Evolutionary conservation across 768 basidiomycete genomes (phyloP).

Genomic region (Tephrocybe sp.): DNA sequence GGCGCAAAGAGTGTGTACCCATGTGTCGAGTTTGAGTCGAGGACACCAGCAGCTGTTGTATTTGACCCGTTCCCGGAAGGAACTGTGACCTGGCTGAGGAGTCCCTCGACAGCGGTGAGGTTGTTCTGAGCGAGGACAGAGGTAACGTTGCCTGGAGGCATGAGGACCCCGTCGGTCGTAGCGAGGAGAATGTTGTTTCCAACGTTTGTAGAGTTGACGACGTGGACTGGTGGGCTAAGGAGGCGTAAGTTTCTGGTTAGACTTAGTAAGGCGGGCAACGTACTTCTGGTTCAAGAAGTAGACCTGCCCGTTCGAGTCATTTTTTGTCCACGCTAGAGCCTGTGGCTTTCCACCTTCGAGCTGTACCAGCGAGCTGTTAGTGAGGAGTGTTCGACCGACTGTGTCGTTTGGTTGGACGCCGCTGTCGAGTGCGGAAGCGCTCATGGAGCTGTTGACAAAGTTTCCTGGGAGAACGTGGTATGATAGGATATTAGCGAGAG

Average conservation of each 20-base stretch:
- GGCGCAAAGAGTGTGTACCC: slow-evolving; percentile 75
- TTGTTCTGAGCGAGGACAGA: slow-evolving; percentile 40
- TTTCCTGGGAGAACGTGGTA: slow-evolving; percentile 20
- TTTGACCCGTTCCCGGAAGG: slow-evolving; percentile 28
- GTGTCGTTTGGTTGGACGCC: slow-evolving; percentile 53
- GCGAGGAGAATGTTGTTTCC: slow-evolving; percentile 38
- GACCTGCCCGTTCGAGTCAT: slow-evolving; percentile 32
- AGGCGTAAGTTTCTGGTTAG: not conserved
- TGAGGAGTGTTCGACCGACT: slow-evolving; percentile 62
- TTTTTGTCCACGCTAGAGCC: slow-evolving; percentile 47
- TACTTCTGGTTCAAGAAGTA: slow-evolving; percentile 50
- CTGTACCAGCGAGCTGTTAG: slow-evolving; percentile 39
- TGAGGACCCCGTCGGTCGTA: slow-evolving; percentile 48
- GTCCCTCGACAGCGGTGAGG: slow-evolving; percentile 34
- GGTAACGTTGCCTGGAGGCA: slow-evolving; percentile 46
- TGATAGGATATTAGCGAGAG: slow-evolving; percentile 15
- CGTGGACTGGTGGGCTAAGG: slow-evolving; percentile 18
- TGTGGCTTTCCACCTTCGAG: slow-evolving; percentile 61
- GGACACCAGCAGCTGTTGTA: slow-evolving; percentile 29
- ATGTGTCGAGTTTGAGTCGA: slow-evolving; percentile 28
- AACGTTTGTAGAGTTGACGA: slow-evolving; percentile 38
- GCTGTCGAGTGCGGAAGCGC: slow-evolving; percentile 28
- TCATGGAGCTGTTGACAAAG: slow-evolving; percentile 14
- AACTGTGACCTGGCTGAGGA: slow-evolving; percentile 23
- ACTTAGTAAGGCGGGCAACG: slow-evolving; percentile 5